phyloP scores from a whole-genome alignment of 129 eudicot species.

The Dittrichia graveolens region DNA sequence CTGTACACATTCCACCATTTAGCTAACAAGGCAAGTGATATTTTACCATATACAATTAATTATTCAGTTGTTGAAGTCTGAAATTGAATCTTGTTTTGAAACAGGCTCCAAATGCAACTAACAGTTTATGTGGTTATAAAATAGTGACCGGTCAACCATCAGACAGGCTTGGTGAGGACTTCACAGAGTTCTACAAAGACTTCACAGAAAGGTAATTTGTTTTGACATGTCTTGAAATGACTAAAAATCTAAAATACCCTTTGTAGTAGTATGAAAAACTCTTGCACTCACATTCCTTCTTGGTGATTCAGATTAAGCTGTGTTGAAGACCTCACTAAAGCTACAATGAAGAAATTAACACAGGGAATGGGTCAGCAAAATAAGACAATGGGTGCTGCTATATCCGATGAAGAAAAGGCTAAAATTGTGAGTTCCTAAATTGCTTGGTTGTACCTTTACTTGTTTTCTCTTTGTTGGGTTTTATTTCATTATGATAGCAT shows the following conservation, averaged over 20 bases:
- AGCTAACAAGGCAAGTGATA: slow-evolving; percentile 65
- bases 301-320: slow-evolving; percentile 54
- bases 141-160: slow-evolving; percentile 98
- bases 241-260: background rate
- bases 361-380: slow-evolving; percentile 88
- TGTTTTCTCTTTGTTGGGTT: slow-evolving; percentile 38
- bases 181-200: slow-evolving; percentile 80
- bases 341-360: slow-evolving; percentile 73
- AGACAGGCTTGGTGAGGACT: slow-evolving; percentile 97
- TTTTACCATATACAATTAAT: background rate
- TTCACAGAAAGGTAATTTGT: slow-evolving; percentile 73
- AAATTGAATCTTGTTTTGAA: slow-evolving; percentile 12
- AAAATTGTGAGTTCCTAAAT: slow-evolving; percentile 62
- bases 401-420: slow-evolving; percentile 75
- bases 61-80: background rate
- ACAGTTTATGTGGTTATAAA: slow-evolving; percentile 90
- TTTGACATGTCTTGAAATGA: slow-evolving; percentile 26
- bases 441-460: slow-evolving; percentile 18
- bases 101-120: slow-evolving; percentile 97
- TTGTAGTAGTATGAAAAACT: slow-evolving; percentile 2
- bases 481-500: slow-evolving; percentile 38
- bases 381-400: slow-evolving; percentile 64
- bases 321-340: slow-evolving; percentile 83
- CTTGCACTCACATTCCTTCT: slow-evolving; percentile 34
- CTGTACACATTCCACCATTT: slow-evolving; percentile 87